Conservation (phyloP, 2,329 filamentous ascomycete species). For the Phaeosphaeriaceae sp. region DNA sequence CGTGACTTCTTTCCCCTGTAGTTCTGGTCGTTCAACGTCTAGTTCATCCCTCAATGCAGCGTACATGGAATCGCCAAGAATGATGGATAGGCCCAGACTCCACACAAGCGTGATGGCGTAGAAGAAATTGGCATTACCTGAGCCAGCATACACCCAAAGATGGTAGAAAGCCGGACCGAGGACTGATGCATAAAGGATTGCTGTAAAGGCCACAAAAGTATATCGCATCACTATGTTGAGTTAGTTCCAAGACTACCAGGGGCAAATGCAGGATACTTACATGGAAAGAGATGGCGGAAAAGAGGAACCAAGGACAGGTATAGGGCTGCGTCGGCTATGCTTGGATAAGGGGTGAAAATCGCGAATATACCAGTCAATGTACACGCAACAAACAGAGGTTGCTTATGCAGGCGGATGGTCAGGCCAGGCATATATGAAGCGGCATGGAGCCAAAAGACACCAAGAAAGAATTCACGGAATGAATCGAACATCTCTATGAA, state of each 20-base stretch:
- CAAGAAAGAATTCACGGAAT: slow-evolving; percentile 95
- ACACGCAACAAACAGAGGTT: slow-evolving; percentile 84
- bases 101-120: slow-evolving; percentile 99
- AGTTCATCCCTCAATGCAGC: slow-evolving; percentile 90
- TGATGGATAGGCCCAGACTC: slow-evolving; percentile 85
- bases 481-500: slow-evolving; percentile 99
- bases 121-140: slow-evolving; percentile 98
- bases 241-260: slow-evolving; percentile 10
- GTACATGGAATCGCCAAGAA: slow-evolving; percentile 88
- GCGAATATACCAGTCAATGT: slow-evolving; percentile 88
- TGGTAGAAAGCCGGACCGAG: slow-evolving; percentile 96
- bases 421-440: slow-evolving; percentile 87
- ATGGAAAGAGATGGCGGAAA: slow-evolving; percentile 88
- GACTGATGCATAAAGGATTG: slow-evolving; percentile 84
- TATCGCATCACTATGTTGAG: slow-evolving; percentile 78
- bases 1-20: slow-evolving; percentile 84
- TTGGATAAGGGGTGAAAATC: slow-evolving; percentile 97
- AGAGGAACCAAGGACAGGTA: slow-evolving; percentile 84
- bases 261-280: slow-evolving; percentile 54
- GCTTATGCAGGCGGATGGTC: slow-evolving; percentile 78
- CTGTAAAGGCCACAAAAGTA: slow-evolving; percentile 82
- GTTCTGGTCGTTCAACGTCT: slow-evolving; percentile 89
- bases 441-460: slow-evolving; percentile 96
- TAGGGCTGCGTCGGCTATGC: slow-evolving; percentile 85
- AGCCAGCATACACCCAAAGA: slow-evolving; percentile 97